Percentiles rank a stretch among this genome's conserved stretches.
Conservation (phyloP, 1,284 basidiomycete species). For the Malassezia yamatoensis region DNA sequence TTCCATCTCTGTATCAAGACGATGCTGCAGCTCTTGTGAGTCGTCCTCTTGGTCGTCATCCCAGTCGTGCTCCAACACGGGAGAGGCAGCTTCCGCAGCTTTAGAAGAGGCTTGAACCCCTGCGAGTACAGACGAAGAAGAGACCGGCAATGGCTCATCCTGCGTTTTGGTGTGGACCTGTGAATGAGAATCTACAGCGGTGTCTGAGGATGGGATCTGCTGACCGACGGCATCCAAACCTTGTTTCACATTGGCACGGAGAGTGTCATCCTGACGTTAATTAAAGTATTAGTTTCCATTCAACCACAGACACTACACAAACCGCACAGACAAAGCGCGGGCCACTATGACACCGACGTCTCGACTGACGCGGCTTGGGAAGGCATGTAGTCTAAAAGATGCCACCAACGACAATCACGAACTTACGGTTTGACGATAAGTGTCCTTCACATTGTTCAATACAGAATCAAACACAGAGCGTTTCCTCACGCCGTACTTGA, state of each 20-base stretch:
- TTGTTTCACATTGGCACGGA: not conserved
- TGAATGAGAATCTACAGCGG: too few relatives aligned
- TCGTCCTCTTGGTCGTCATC: slow-evolving; percentile 11
- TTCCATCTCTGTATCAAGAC: slow-evolving; percentile 13
- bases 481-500: slow-evolving; percentile 12
- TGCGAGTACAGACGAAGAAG: not conserved
- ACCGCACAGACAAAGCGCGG: slow-evolving; percentile 6
- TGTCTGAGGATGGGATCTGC: too few relatives aligned
- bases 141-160: not conserved
- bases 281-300: slow-evolving; percentile 2
- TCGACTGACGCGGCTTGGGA: too few relatives aligned
- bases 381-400: too few relatives aligned
- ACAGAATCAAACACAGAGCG: slow-evolving; percentile 3
- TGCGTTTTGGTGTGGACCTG: too few relatives aligned
- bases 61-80: not conserved
- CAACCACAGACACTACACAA: slow-evolving; percentile 1
- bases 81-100: not conserved
- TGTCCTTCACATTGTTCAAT: slow-evolving; percentile 11
- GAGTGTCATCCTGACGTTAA: not conserved
- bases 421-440: slow-evolving; percentile 6
- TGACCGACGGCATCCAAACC: not conserved
- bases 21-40: slow-evolving; percentile 5
- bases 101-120: not conserved
- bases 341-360: not conserved
- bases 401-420: slow-evolving; percentile 1